Conservation (phyloP, 2,329 filamentous ascomycete genomes). For the Elsinoe fawcettii region DNA sequence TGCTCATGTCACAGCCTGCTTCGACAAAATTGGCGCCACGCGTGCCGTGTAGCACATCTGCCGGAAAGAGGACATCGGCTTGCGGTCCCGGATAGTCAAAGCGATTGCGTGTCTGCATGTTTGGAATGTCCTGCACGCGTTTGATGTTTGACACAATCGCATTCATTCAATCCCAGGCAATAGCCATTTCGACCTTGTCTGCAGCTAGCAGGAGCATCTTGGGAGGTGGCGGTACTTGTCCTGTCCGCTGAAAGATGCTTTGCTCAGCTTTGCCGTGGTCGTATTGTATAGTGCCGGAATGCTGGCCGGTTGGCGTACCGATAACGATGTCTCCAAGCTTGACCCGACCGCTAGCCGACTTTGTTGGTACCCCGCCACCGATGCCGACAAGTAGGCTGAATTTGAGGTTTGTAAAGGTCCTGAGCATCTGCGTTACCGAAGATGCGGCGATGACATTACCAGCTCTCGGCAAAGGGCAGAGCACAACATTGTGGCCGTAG, state of each 20-base stretch:
- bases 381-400: conserved; percentile 17
- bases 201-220: conserved; percentile 13
- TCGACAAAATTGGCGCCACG: background rate
- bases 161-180: background rate
- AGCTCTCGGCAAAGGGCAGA: background rate
- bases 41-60: background rate
- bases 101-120: background rate
- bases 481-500: conserved; percentile 14
- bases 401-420: conserved; percentile 10
- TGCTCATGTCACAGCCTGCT: background rate
- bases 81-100: background rate
- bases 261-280: conserved; percentile 16
- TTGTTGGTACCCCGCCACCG: conserved; percentile 16
- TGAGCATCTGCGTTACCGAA: conserved; percentile 15
- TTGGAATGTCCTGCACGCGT: background rate
- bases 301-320: background rate
- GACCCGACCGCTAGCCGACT: background rate
- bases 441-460: conserved; percentile 14
- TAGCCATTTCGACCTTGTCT: background rate
- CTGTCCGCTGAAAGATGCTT: conserved; percentile 9
- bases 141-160: background rate
- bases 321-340: conserved; percentile 16
- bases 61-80: background rate
- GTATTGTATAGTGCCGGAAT: conserved; percentile 16
- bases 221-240: background rate